Conservation (phyloP, 1,284 basidiomycete species). For the Pascua sp. region DNA sequence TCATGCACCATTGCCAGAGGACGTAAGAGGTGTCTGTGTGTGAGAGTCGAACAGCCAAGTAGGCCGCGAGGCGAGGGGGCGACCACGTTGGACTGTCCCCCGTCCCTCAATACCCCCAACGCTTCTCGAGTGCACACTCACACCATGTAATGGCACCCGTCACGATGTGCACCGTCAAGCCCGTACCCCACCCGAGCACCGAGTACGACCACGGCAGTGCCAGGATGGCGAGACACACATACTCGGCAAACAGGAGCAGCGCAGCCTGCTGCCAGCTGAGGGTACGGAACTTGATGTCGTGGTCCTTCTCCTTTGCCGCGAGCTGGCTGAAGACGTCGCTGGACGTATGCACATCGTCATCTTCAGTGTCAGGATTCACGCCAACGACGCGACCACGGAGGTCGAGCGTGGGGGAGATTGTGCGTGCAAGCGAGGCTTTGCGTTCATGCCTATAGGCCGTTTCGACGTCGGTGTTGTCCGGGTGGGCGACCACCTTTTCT, state of each 20-base stretch:
- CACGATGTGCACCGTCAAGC: conserved; percentile 58
- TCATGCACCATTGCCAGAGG: conserved; percentile 57
- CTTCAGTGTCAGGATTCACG: neutral
- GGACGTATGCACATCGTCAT: neutral
- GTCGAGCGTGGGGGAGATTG: too few relatives aligned
- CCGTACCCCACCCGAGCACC: conserved; percentile 41
- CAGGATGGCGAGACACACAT: conserved; percentile 48
- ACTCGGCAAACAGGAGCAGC: conserved; percentile 45
- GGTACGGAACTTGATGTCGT: conserved; percentile 35
- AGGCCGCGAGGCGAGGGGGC: neutral
- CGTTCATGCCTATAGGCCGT: neutral
- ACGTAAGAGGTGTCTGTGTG: conserved; percentile 37
- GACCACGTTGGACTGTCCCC: neutral
- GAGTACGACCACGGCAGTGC: conserved; percentile 42
- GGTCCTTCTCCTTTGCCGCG: conserved; percentile 32
- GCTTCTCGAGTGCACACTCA: conserved; percentile 17
- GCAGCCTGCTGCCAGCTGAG: conserved; percentile 46
- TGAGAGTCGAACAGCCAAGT: neutral
- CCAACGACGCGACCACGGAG: neutral
- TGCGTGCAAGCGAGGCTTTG: too few relatives aligned
- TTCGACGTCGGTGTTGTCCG: neutral
- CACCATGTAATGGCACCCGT: conserved; percentile 52
- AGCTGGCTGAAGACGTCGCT: conserved; percentile 26
- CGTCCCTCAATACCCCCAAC: neutral
- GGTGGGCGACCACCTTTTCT: neutral